These are phyloP conservation scores for Talaromyces verruculosus DNA, from an alignment of 2,329 filamentous ascomycete species.

Conservation along the genomic window DNA sequence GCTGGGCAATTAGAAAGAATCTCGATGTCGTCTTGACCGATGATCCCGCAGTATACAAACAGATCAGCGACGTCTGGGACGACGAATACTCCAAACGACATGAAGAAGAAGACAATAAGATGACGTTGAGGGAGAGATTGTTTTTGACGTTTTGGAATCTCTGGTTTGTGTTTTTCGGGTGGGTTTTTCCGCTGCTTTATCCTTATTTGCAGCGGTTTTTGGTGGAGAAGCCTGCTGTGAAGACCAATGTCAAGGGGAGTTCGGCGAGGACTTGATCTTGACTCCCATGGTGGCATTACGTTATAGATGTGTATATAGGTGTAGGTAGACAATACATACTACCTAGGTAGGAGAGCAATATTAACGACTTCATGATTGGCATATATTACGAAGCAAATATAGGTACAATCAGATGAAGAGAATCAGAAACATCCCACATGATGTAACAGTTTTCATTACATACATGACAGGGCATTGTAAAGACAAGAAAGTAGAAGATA, in stretches of 20 bases:
- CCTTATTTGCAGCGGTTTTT: conserved; percentile 16
- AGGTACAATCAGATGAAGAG: not conserved
- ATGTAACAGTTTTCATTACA: conserved; percentile 4
- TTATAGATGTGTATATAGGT: not conserved
- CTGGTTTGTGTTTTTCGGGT: conserved; percentile 17
- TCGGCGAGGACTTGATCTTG: conserved; percentile 3
- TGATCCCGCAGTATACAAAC: conserved; percentile 57
- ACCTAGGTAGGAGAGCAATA: not conserved
- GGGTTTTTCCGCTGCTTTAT: conserved; percentile 11
- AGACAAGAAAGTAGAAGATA: not conserved
- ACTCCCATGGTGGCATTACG: not conserved
- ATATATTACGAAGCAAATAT: conserved; percentile 1
- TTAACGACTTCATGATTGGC: not conserved
- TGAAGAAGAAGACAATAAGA: conserved; percentile 12
- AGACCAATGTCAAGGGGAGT: not conserved
- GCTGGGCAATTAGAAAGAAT: conserved; percentile 66
- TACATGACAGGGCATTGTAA: not conserved
- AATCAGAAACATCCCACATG: not conserved
- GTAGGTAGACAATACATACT: not conserved
- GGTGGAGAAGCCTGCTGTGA: conserved; percentile 14
- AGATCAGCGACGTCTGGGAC: conserved; percentile 19
- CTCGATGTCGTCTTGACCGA: conserved; percentile 87
- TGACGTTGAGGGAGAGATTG: conserved; percentile 14
- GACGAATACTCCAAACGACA: not conserved
- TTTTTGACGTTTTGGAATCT: conserved; percentile 7